Evolutionary conservation across 73 alveolate species (phyloP), one percentile per base, ranked within the genome.

Genomic region (Paramecium octaurelia): DNA sequence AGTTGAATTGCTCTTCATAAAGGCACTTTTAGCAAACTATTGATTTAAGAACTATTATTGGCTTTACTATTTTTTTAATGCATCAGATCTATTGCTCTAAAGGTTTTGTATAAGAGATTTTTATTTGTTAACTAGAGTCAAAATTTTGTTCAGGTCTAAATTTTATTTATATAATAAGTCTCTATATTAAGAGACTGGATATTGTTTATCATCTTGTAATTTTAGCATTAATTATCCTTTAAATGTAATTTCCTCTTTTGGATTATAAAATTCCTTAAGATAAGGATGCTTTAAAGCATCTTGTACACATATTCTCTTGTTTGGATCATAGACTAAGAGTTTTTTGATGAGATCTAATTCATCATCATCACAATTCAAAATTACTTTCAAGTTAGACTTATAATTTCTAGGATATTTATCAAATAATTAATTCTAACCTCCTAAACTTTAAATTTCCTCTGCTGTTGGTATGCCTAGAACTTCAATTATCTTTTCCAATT

Each of bases 271-370:
- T 57, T 86, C 93, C n/a, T 48, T 68, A 2, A 86, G 36, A 58
- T 46, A 86, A 44, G 85, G 86, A 57, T 86, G 93, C 20, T 18
- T 54, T 27, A 86, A 69, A 9, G 93, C 93, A 35, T 86, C 76
- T 18, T 93, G 97, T 46, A 95, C 96, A 44, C 96, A 93, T 34
- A 96, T 31, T 83, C 99, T 88, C 89, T 96, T 96, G 9, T 73
- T 73, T n/a, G 99, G 99, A 92, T 96, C 94, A 73, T 94, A 96
- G 46, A 86, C 94, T 46, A 96, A 59, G 29, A 94, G 85, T 46
- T 69, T 86, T 46, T 86, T 86, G 1, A 86, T 50, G 8, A 86
- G 38, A 86, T 86, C 93, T 27, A 43, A 31, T 20, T 58, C 93
- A 21, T 46, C 48, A 24, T 23, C 48, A 58, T 58, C 76, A 27